phyloP scores from a whole-genome alignment of 257 asterid species.

The Euphrasia confusa region DNA sequence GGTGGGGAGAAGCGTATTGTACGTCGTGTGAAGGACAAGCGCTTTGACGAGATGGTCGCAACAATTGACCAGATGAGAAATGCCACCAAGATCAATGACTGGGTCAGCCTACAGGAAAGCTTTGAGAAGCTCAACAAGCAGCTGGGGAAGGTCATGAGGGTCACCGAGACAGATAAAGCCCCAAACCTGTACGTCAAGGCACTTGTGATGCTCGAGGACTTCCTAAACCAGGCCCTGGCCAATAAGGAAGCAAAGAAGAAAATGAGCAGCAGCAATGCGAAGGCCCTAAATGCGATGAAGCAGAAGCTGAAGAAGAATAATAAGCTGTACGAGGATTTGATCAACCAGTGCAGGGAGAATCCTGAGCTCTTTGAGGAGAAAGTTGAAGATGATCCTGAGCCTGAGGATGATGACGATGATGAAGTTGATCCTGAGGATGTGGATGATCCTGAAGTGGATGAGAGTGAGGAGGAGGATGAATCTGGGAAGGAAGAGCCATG shows the following conservation, averaged over 20 bases:
- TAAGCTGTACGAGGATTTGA: constrained; percentile 70
- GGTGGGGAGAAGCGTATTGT: constrained; percentile 70
- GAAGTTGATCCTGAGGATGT: constrained; percentile 42
- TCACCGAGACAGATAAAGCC: constrained; percentile 55
- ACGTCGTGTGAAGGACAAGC: constrained; percentile 74
- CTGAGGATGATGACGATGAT: constrained; percentile 58
- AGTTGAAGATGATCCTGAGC: constrained; percentile 49
- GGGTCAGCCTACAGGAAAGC: constrained; percentile 90
- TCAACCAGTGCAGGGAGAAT: constrained; percentile 70
- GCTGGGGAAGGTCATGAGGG: constrained; percentile 84
- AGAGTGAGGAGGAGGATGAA: constrained; percentile 47
- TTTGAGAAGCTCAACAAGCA: constrained; percentile 97
- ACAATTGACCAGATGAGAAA: constrained; percentile 93
- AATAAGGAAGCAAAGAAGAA: constrained; percentile 96
- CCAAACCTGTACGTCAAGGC: constrained; percentile 86
- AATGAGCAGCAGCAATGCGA: constrained; percentile 94
- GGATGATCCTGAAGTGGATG: constrained; percentile 43
- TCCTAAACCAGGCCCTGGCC: constrained; percentile 68
- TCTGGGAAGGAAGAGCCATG: constrained; percentile 31
- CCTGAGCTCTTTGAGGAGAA: constrained; percentile 78
- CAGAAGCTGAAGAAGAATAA: constrained; percentile 91
- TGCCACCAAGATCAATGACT: constrained; percentile 91
- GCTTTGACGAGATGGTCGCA: constrained; percentile 74
- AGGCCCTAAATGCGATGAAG: constrained; percentile 91
- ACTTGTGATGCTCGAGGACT: constrained; percentile 84